Base-by-base conservation (phyloP, 78 protist genomes). In the Bigelowiella natans region DNA sequence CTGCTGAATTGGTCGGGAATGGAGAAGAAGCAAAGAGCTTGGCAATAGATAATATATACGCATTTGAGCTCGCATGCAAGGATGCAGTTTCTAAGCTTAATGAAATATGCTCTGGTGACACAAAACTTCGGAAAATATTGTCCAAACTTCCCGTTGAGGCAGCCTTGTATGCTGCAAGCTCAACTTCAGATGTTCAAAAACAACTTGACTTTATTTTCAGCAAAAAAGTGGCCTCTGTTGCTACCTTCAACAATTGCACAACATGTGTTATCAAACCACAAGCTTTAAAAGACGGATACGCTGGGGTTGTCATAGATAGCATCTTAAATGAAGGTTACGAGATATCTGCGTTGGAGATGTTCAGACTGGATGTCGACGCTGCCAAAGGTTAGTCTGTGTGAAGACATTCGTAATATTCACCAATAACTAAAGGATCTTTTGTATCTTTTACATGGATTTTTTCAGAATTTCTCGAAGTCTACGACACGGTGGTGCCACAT, bases 401-500 rank as follows among this genome's bases (percentile, higher is more conserved):
- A n/a, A n/a, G n/a, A n/a, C n/a, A n/a, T n/a, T n/a, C n/a, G n/a
- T n/a, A n/a, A n/a, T n/a, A n/a, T n/a, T n/a, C n/a, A n/a, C n/a
- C n/a, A n/a, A n/a, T n/a, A n/a, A n/a, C n/a, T n/a, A n/a, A n/a
- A n/a, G n/a, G n/a, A n/a, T n/a, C n/a, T n/a, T n/a, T n/a, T n/a
- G n/a, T n/a, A n/a, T n/a, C n/a, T n/a, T n/a, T n/a, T n/a, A n/a
- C n/a, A 91, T 28, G 94, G n/a, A n/a, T n/a, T n/a, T 18, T 95
- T 0, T 88, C 37, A n/a, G 97, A 95, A 37, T 95, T 95, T 89
- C 86, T 93, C n/a, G 97, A 95, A 39, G 95, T 95, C 36, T 95
- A 93, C 88, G 2, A 88, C 36, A 91, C 93, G 1, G 95, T 95
- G 31, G 39, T 92, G 1, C 88, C 93, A 1, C 93, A 95, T 38